phyloP scores from a whole-genome alignment of 2,329 filamentous ascomycete species.

The Metarhizium album region DNA sequence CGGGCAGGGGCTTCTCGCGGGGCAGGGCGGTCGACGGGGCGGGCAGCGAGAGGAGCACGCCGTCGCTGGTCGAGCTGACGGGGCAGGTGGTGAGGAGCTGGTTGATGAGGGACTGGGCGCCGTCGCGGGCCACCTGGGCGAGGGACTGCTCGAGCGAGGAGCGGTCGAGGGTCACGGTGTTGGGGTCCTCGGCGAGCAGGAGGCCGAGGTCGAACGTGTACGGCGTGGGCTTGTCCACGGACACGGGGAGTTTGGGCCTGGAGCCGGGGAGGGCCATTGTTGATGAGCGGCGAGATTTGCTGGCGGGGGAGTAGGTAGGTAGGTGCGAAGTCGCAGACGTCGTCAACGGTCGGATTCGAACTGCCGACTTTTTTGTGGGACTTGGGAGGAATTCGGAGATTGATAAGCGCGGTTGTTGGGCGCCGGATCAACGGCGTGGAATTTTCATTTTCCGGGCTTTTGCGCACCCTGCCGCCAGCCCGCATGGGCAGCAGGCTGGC shows the following conservation, averaged over 20 bases:
- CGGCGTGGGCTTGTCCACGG: slow-evolving; percentile 71
- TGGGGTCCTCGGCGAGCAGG: slow-evolving; percentile 77
- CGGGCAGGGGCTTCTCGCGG: slow-evolving; percentile 83
- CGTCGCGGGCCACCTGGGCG: slow-evolving; percentile 68
- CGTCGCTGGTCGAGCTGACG: slow-evolving; percentile 55
- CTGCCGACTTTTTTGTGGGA: background rate
- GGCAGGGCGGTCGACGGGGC: slow-evolving; percentile 60
- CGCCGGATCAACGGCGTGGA: slow-evolving; percentile 17
- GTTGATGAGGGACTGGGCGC: slow-evolving; percentile 85
- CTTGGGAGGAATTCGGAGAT: background rate
- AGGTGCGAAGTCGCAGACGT: too few species aligned
- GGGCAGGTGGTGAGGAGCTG: slow-evolving; percentile 85
- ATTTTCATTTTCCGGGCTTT: slow-evolving; percentile 21
- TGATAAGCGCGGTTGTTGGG: slow-evolving; percentile 14
- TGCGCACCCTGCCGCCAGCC: too few species aligned
- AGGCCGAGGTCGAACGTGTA: slow-evolving; percentile 91
- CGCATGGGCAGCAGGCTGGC: too few species aligned
- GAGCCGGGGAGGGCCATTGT: slow-evolving; percentile 26
- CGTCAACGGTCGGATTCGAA: too few species aligned
- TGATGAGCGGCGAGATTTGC: background rate
- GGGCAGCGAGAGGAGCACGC: slow-evolving; percentile 74
- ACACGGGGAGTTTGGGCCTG: slow-evolving; percentile 46
- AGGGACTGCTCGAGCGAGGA: slow-evolving; percentile 55
- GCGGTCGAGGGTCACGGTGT: slow-evolving; percentile 55
- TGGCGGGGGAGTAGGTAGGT: too few species aligned